Conservation (phyloP, 352 stramenopile species). For the Pythium aquatile region DNA sequence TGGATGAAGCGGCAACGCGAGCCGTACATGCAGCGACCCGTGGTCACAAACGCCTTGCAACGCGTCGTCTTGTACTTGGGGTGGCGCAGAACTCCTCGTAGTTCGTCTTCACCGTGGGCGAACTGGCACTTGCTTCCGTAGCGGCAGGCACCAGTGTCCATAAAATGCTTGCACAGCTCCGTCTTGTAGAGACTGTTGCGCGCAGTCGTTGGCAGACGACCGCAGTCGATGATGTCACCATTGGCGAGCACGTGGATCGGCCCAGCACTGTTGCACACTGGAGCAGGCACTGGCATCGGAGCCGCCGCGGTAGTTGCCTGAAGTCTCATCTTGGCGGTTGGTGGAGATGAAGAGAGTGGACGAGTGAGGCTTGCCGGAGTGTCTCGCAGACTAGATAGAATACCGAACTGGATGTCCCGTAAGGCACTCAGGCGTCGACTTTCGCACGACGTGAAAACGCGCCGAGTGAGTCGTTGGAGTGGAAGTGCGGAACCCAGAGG, state of each 20-base stretch:
- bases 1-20: constrained; percentile 89
- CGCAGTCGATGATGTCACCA: constrained; percentile 84
- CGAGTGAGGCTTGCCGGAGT: not conserved
- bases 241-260: constrained; percentile 82
- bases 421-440: not conserved
- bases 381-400: constrained; percentile 4
- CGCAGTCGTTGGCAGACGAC: constrained; percentile 64
- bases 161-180: constrained; percentile 90
- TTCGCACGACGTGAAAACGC: constrained; percentile 5
- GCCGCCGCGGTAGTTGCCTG: constrained; percentile 6
- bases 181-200: constrained; percentile 92
- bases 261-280: constrained; percentile 8
- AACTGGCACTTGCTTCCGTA: constrained; percentile 91
- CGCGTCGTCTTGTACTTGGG: constrained; percentile 92
- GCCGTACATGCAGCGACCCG: constrained; percentile 87
- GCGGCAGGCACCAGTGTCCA: constrained; percentile 80
- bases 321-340: constrained; percentile 1
- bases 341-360: not conserved
- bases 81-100: constrained; percentile 83
- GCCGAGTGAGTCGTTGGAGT: not conserved
- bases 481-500: not conserved
- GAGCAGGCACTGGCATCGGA: not conserved
- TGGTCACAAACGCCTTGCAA: constrained; percentile 86
- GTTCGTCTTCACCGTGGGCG: constrained; percentile 81
- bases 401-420: not conserved